Evolutionary conservation across 345 rosid genomes (phyloP).

Genomic region (Eucalyptus curtisii): DNA sequence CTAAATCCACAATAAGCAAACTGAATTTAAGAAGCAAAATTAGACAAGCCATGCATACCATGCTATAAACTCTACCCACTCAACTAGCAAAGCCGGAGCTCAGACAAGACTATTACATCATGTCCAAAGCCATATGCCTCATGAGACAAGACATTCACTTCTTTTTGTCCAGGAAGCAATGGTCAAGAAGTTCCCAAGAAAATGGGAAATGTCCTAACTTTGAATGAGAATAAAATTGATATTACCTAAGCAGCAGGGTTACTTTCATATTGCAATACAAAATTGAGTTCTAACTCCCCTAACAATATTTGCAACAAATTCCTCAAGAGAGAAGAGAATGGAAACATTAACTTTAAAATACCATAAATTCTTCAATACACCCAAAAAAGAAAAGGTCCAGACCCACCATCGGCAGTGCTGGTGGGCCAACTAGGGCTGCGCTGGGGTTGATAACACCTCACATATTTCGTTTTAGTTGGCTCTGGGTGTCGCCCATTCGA

Average conservation of each 20-base stretch:
- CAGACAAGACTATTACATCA: neutral
- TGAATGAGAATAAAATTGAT: neutral
- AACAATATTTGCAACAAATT: neutral
- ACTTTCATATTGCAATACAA: neutral
- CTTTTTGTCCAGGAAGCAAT: neutral
- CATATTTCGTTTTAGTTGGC: slow-evolving; percentile 22
- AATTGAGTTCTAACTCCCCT: neutral
- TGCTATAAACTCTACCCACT: neutral
- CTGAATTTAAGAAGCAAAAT: neutral
- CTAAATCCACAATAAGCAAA: neutral
- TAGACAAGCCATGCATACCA: too few species aligned
- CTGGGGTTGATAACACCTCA: neutral
- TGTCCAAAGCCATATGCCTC: neutral
- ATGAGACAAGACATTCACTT: neutral
- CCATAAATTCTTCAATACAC: neutral
- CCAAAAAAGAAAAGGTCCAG: neutral
- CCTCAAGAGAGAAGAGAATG: neutral
- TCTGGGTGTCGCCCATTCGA: slow-evolving; percentile 93
- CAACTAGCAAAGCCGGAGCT: neutral
- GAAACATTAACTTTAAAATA: neutral
- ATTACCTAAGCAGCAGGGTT: neutral
- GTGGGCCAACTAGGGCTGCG: neutral
- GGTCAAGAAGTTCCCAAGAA: neutral
- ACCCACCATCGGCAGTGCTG: neutral
- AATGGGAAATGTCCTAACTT: neutral